A percentile compares a stretch with the other conserved stretches of the same genome.
Conservation (phyloP, 352 stramenopile genomes). For the Pythium myriotylum region DNA sequence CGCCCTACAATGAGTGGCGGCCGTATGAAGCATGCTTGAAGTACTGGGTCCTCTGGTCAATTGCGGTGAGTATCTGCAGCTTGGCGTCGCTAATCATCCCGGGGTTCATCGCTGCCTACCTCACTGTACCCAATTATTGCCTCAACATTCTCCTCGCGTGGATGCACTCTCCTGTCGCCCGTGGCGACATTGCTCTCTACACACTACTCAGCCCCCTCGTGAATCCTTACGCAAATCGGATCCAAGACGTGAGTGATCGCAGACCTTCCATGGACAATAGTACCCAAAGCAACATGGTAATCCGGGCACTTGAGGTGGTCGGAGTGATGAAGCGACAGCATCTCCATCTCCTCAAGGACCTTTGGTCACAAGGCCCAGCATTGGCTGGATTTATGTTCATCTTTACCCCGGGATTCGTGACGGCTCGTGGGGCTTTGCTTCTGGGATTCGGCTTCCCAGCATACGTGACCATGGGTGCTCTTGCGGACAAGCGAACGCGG, state of each 20-base stretch:
- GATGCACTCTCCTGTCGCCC: slow-evolving; percentile 78
- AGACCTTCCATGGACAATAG: slow-evolving; percentile 21
- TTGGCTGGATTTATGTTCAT: slow-evolving; percentile 82
- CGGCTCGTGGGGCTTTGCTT: slow-evolving; percentile 65
- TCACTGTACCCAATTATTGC: slow-evolving; percentile 55
- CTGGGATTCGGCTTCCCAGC: slow-evolving; percentile 85
- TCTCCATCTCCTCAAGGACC: slow-evolving; percentile 69
- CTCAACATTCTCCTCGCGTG: slow-evolving; percentile 78
- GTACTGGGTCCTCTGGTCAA: slow-evolving; percentile 85
- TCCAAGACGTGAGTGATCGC: slow-evolving; percentile 44
- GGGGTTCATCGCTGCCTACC: slow-evolving; percentile 53
- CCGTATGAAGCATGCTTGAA: slow-evolving; percentile 78
- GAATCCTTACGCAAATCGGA: slow-evolving; percentile 73
- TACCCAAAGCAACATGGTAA: slow-evolving; percentile 61
- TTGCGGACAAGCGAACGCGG: slow-evolving; percentile 73
- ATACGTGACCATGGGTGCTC: slow-evolving; percentile 76
- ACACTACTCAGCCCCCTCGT: slow-evolving; percentile 64
- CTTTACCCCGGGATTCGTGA: slow-evolving; percentile 85
- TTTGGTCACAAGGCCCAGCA: slow-evolving; percentile 80
- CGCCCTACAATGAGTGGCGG: slow-evolving; percentile 52
- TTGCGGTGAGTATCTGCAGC: slow-evolving; percentile 45
- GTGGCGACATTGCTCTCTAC: slow-evolving; percentile 75
- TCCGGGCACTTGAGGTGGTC: slow-evolving; percentile 68
- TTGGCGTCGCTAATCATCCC: slow-evolving; percentile 73
- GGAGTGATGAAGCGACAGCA: slow-evolving; percentile 67